Conservation (phyloP, 345 rosid species). For the Nasturtium officinale region DNA sequence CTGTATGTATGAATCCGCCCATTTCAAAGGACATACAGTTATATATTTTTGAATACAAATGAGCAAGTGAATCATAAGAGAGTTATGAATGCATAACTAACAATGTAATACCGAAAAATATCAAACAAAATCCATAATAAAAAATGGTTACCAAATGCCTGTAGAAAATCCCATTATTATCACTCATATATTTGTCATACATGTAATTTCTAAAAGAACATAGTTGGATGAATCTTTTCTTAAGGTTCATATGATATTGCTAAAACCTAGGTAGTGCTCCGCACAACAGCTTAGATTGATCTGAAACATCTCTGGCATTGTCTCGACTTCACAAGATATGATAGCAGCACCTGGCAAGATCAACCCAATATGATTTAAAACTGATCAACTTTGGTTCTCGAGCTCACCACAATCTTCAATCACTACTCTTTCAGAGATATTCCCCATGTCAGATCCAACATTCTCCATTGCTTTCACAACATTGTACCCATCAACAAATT, state of each 20-base stretch:
- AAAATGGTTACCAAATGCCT: neutral
- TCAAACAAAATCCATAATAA: neutral
- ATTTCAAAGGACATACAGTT: neutral
- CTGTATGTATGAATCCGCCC: neutral
- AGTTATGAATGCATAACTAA: neutral
- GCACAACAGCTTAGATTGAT: neutral
- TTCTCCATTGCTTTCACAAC: constrained; percentile 76
- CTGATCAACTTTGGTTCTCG: constrained; percentile 45
- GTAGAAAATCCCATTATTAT: neutral
- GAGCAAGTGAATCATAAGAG: neutral
- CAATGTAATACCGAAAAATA: neutral
- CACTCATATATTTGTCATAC: neutral
- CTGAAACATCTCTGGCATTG: neutral
- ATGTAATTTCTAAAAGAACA: neutral
- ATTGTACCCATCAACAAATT: constrained; percentile 74
- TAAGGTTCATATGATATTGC: neutral
- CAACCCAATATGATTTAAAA: constrained; percentile 2
- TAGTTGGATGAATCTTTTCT: neutral
- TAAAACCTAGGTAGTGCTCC: neutral
- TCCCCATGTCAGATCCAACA: constrained; percentile 60
- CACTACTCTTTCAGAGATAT: constrained; percentile 53
- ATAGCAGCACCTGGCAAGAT: neutral
- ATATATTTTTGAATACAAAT: neutral
- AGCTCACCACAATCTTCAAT: constrained; percentile 78
- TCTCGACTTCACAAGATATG: neutral